Evolutionary conservation across 2,329 filamentous ascomycete genomes (phyloP).

Genomic region (Leptographium flavum): DNA sequence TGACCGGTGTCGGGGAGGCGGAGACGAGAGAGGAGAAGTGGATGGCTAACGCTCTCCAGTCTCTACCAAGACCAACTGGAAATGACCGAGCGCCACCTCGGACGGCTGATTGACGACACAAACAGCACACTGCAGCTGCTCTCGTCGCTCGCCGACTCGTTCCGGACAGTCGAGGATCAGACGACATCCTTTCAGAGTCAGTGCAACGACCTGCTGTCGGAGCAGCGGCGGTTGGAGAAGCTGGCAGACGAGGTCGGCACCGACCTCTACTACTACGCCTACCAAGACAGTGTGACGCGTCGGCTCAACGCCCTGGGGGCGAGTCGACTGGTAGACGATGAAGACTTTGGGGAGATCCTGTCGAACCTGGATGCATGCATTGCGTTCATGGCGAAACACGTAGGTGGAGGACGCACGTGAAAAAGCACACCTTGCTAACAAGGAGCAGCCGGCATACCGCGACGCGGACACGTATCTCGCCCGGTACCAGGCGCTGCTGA

Average conservation of each 20-base stretch:
- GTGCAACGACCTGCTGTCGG: conserved; percentile 73
- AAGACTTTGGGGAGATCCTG: conserved; percentile 79
- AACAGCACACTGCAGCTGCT: conserved; percentile 62
- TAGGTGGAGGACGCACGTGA: conserved; percentile 25
- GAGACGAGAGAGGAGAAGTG: background rate
- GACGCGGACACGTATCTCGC: conserved; percentile 81
- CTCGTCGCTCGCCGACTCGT: conserved; percentile 68
- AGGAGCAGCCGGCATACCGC: conserved; percentile 56
- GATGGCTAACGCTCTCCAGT: background rate
- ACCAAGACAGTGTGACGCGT: conserved; percentile 79
- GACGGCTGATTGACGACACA: conserved; percentile 64
- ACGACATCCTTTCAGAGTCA: conserved; percentile 87
- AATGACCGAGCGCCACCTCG: conserved; percentile 66
- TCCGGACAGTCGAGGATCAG: conserved; percentile 74
- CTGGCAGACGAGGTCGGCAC: conserved; percentile 76
- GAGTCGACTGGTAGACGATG: conserved; percentile 67
- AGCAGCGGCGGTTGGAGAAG: conserved; percentile 64
- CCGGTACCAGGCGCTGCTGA: conserved; percentile 69
- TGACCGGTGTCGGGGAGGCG: background rate
- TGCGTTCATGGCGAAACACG: conserved; percentile 80
- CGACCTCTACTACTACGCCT: conserved; percentile 88
- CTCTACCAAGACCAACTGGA: conserved; percentile 65
- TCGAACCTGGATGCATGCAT: conserved; percentile 79
- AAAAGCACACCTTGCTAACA: background rate
- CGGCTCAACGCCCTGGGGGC: conserved; percentile 86